Base-by-base conservation (phyloP, 2,329 filamentous ascomycete genomes). In the Cercospora sesami region DNA sequence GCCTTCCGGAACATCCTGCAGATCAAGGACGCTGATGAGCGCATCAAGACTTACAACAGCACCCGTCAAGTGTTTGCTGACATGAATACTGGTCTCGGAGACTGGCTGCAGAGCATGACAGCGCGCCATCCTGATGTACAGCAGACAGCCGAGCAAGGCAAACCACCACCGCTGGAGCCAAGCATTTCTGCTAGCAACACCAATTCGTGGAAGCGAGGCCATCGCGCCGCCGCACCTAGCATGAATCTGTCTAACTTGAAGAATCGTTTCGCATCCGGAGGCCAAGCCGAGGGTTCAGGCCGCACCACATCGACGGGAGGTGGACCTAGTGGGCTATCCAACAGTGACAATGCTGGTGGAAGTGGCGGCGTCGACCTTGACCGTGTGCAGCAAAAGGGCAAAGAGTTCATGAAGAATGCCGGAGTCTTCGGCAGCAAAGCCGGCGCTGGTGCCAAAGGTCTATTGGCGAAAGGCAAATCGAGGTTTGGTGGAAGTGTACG, bases 381-480 rank as follows among this genome's bases (percentile, higher is more conserved):
- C 30, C 63, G 67, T 23, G 67, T 68, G 12, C 67, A 68, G 73
- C 86, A 89, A 45, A 94, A 94, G 83, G 90, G 94, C 78, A 97
- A 97, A 82, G 93, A 96, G 75, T 83, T 97, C 30, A 85, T 97
- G 77, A 91, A 95, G 72, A 90, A 90, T 23, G 94, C 94, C 64
- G 93, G 92, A 63, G 82, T 88, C 18, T 82, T 90, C 67, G 86
- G 89, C 68, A 88, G 88, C 26, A 90, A 90, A 75, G 89, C 88
- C 33, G 86, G 87, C 71, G 93, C 92, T 78, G 92, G 93, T 67
- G 93, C 94, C 60, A 97, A 97, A 83, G 94, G 94, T 63, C 81
- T 97, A 71, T 90, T 97, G 79, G 93, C 91, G 72, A 96, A 96
- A 82, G 92, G 94, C 81, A 94, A 92, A 80, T 89, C 67, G n/a